These are phyloP conservation scores for Yamadazyma phyllophila DNA, from an alignment of 805 yeast genomes.

Conservation along the genomic window DNA sequence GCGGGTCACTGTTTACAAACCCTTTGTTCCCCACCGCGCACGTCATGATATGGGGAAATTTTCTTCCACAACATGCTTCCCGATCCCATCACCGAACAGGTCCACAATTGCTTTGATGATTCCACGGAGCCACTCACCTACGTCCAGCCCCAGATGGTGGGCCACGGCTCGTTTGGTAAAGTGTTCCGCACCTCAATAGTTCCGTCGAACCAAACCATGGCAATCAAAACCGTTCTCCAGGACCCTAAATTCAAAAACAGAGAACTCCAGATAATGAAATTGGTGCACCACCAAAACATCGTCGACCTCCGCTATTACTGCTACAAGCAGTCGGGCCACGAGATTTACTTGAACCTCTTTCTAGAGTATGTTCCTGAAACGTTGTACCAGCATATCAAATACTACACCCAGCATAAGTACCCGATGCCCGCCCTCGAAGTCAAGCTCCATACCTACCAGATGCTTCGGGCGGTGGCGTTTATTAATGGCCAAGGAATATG, in stretches of 20 bases:
- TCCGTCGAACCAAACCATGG: slow-evolving; percentile 68
- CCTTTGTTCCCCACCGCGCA: neutral
- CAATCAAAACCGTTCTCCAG: slow-evolving; percentile 93
- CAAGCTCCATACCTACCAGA: slow-evolving; percentile 76
- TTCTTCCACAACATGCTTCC: slow-evolving; percentile 1
- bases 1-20: neutral
- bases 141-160: slow-evolving; percentile 84
- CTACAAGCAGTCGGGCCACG: slow-evolving; percentile 72
- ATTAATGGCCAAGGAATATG: slow-evolving; percentile 78
- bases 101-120: slow-evolving; percentile 70
- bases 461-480: slow-evolving; percentile 74
- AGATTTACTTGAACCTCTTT: slow-evolving; percentile 83
- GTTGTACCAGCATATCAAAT: slow-evolving; percentile 83
- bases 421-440: slow-evolving; percentile 89
- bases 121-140: slow-evolving; percentile 61
- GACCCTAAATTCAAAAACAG: slow-evolving; percentile 92
- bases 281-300: slow-evolving; percentile 79
- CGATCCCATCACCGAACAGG: slow-evolving; percentile 49
- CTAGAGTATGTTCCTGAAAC: slow-evolving; percentile 95
- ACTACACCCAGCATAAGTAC: slow-evolving; percentile 65
- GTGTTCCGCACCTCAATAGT: slow-evolving; percentile 81
- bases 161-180: slow-evolving; percentile 99
- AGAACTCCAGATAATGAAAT: slow-evolving; percentile 93
- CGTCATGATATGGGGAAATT: neutral
- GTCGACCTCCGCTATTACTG: slow-evolving; percentile 86